A percentile compares a stretch with the other conserved stretches of the same genome.
phyloP scores from a whole-genome alignment of 2,329 filamentous ascomycete species.

The Aschersonia sp. region DNA sequence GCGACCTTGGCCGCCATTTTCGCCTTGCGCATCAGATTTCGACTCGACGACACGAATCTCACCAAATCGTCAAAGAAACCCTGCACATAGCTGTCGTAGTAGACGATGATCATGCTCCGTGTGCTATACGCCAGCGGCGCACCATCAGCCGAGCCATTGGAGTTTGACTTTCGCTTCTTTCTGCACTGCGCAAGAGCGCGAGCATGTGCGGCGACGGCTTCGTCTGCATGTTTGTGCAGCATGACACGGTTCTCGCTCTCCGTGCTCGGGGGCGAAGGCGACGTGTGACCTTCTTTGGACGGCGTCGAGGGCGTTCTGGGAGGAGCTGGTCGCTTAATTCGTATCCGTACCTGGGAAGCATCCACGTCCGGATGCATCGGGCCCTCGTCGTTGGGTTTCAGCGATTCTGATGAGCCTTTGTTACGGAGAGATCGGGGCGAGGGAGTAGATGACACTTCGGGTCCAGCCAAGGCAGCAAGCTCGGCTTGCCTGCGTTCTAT shows the following conservation, averaged over 20 bases:
- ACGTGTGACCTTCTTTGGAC: slow-evolving; percentile 5
- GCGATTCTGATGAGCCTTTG: slow-evolving; percentile 37
- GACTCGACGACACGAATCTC: slow-evolving; percentile 62
- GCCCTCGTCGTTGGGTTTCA: slow-evolving; percentile 33
- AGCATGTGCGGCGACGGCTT: slow-evolving; percentile 29
- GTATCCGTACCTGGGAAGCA: background rate
- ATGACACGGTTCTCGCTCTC: slow-evolving; percentile 6
- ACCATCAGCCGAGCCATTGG: slow-evolving; percentile 34
- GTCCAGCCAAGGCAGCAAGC: slow-evolving; percentile 32
- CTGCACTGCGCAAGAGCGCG: slow-evolving; percentile 32
- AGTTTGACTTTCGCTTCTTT: slow-evolving; percentile 36
- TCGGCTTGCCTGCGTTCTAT: slow-evolving; percentile 48
- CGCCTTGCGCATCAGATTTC: slow-evolving; percentile 76
- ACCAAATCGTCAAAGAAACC: slow-evolving; percentile 71
- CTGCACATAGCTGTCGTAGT: slow-evolving; percentile 82
- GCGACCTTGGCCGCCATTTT: slow-evolving; percentile 70
- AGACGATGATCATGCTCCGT: slow-evolving; percentile 70
- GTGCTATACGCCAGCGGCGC: slow-evolving; percentile 46
- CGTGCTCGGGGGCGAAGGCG: slow-evolving; percentile 13
- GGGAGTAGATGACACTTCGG: slow-evolving; percentile 10
- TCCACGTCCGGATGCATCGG: slow-evolving; percentile 10
- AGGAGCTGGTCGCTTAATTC: slow-evolving; percentile 3
- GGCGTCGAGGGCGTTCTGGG: slow-evolving; percentile 9
- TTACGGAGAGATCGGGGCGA: slow-evolving; percentile 30
- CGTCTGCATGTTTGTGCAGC: slow-evolving; percentile 23